Conservation (phyloP, 352 stramenopile species). For the Phytophthora pini region DNA sequence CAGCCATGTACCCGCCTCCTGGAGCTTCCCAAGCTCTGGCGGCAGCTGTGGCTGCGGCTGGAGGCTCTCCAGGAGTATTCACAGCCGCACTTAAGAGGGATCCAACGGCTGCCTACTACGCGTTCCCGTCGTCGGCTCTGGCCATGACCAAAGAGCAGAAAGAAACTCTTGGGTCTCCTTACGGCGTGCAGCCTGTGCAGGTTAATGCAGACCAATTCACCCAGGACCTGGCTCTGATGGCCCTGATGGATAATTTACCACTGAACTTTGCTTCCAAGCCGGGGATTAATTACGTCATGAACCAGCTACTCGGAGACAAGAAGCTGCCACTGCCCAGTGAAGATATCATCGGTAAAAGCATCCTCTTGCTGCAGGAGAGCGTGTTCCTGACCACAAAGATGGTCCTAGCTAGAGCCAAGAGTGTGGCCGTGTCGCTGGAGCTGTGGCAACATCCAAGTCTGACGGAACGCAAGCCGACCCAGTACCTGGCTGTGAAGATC, state of each 20-base stretch:
- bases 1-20: constrained; percentile 49
- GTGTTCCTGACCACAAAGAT: constrained; percentile 77
- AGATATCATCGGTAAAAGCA: constrained; percentile 64
- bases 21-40: constrained; percentile 44
- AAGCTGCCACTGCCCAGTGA: constrained; percentile 61
- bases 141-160: constrained; percentile 57
- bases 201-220: constrained; percentile 70
- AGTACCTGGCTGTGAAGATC: constrained; percentile 73
- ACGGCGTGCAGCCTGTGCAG: constrained; percentile 30
- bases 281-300: constrained; percentile 76
- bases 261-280: constrained; percentile 62
- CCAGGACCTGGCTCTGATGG: constrained; percentile 78
- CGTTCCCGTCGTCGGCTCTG: constrained; percentile 21
- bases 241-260: constrained; percentile 76
- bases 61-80: constrained; percentile 37
- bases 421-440: constrained; percentile 73
- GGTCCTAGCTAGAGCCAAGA: constrained; percentile 59
- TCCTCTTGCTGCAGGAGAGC: constrained; percentile 75
- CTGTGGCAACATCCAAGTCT: constrained; percentile 58
- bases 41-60: constrained; percentile 49
- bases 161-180: constrained; percentile 27
- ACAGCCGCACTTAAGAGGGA: constrained; percentile 40
- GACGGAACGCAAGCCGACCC: constrained; percentile 37
- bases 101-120: constrained; percentile 21
- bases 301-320: constrained; percentile 75